phyloP scores from a whole-genome alignment of 306 rosid species.

The Begonia peltatifolia region DNA sequence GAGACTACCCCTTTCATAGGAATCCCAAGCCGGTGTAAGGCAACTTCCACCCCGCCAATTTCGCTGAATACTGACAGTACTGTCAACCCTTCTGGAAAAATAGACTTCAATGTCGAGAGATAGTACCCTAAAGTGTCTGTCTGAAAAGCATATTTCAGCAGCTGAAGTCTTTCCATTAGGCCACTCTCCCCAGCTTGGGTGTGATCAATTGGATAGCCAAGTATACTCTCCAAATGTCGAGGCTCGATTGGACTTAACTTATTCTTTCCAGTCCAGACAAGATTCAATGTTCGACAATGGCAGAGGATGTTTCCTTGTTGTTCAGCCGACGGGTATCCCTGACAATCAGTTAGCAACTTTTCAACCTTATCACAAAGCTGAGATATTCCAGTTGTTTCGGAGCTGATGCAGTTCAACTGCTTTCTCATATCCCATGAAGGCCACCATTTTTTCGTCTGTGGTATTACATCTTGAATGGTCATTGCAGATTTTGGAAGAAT shows the following conservation, averaged over 20 bases:
- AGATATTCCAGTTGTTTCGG: slow-evolving; percentile 41
- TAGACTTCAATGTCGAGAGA: slow-evolving; percentile 51
- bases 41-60: slow-evolving; percentile 78
- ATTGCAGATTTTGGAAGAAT: slow-evolving; percentile 47
- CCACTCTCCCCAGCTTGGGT: slow-evolving; percentile 31
- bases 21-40: slow-evolving; percentile 64
- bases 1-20: slow-evolving; percentile 55
- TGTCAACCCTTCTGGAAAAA: slow-evolving; percentile 57
- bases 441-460: slow-evolving; percentile 70
- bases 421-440: slow-evolving; percentile 85
- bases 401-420: slow-evolving; percentile 42
- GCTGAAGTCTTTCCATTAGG: slow-evolving; percentile 40
- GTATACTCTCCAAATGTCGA: slow-evolving; percentile 46
- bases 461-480: slow-evolving; percentile 65
- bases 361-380: slow-evolving; percentile 55
- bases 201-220: slow-evolving; percentile 73
- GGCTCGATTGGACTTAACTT: slow-evolving; percentile 50
- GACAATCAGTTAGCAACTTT: slow-evolving; percentile 28
- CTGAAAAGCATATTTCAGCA: slow-evolving; percentile 61
- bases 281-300: slow-evolving; percentile 46
- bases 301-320: slow-evolving; percentile 54
- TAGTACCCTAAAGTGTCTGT: slow-evolving; percentile 72
- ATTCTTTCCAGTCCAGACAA: slow-evolving; percentile 57
- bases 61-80: slow-evolving; percentile 63
- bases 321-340: slow-evolving; percentile 34